phyloP scores from a whole-genome alignment of 169 alveolate genomes.

The Cryptosporidium meleagridis region DNA sequence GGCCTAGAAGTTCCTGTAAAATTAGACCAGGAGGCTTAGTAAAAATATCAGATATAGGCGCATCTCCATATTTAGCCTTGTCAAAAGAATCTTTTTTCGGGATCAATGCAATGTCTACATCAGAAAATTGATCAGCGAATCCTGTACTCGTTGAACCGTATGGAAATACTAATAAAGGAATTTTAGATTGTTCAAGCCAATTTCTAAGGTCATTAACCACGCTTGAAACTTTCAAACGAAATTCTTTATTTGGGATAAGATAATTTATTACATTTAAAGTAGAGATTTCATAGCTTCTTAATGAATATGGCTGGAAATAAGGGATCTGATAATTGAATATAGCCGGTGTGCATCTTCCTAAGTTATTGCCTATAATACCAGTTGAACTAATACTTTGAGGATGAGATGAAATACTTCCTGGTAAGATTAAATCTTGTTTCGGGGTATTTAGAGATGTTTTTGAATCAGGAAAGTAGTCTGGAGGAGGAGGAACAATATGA shows the following conservation, averaged over 20 bases:
- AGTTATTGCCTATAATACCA: background rate
- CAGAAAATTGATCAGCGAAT: conserved; percentile 72
- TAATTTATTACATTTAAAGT: conserved; percentile 33
- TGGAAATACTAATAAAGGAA: conserved; percentile 62
- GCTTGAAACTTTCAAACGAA: conserved; percentile 6
- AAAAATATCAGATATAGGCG: conserved; percentile 44
- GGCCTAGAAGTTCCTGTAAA: conserved; percentile 46
- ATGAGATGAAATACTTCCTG: background rate
- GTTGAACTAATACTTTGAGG: background rate
- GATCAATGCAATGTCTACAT: conserved; percentile 52
- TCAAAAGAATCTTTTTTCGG: conserved; percentile 21
- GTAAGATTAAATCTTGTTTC: background rate
- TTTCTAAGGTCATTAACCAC: conserved; percentile 36
- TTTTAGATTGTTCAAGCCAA: conserved; percentile 41
- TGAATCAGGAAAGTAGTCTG: conserved; percentile 21
- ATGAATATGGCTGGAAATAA: conserved; percentile 47
- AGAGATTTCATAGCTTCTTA: conserved; percentile 62
- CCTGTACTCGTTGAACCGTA: conserved; percentile 74
- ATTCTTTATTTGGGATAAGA: conserved; percentile 58
- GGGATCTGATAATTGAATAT: conserved; percentile 1
- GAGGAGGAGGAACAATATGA: conserved; percentile 53
- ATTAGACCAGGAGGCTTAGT: conserved; percentile 56
- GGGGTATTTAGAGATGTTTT: background rate
- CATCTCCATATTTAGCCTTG: background rate
- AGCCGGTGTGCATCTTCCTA: background rate